Base-by-base conservation (phyloP, 2,329 filamentous ascomycete genomes). In the Penicillium sp. region DNA sequence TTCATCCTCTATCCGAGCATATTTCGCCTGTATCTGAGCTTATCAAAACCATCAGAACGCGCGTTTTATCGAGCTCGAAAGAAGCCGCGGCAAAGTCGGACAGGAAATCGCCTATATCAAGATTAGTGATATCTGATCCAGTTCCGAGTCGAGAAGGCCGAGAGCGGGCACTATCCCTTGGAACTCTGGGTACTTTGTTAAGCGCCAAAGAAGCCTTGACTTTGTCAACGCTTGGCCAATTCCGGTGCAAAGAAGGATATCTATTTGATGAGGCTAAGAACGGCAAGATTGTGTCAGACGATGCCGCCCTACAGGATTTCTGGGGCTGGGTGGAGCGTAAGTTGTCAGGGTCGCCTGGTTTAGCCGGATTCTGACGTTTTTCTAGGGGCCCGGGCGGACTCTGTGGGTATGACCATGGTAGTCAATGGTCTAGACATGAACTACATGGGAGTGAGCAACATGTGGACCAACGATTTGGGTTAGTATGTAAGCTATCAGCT, bases 401-500 rank as follows among this genome's bases (percentile, higher is more conserved):
- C 75, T 34, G 60, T 73, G 39, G 72, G 76, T 29, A 73, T 78
- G 29, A 78, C 77, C 7, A 84, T 86, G 81, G 74, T 82, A 10
- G 73, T 79, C 23, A 77, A 80, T 44, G 74, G 75, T 1, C 68
- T 85, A 15, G 84, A 86, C 62, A 66, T 86, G 47, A 84, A 81
- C 60, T 86, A 82, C 62, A 66, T 86, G 18, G 84, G 84, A 2
- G 76, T 87, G 10, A 76, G 75, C 54, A 78, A 76, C 36, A 75
- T 86, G 13, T 86, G 83, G 82, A 79, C 76, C 45, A 80, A 81
- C 59, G 79, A 80, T 42, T 67, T 85, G 23, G 79, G 80, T 70
- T 73, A 61, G 68, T 49, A 13, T 13, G 5, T 10, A 39, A 39
- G 36, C 36, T 49, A 16, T 45, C n/a, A 28, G 10, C 5, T 12